A percentile compares a stretch with the other conserved stretches of the same genome.
Conservation (phyloP, 305 asterid genomes). For the Salvia sclarea region DNA sequence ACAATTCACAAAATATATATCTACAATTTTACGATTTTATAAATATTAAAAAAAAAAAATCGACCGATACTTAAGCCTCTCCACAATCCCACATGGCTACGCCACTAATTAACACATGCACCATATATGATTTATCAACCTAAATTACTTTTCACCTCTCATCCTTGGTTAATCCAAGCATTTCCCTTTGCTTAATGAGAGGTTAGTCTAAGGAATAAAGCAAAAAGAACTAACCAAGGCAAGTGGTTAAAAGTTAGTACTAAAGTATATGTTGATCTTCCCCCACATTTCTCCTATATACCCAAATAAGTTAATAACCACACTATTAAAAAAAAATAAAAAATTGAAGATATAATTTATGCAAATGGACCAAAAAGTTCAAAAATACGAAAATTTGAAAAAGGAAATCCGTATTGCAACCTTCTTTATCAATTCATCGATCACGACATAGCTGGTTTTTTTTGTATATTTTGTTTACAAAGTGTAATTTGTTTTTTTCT, state of each 20-base stretch:
- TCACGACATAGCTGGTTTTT: neutral
- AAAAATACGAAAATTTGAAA: neutral
- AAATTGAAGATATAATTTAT: neutral
- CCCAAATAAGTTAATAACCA: constrained; percentile 6
- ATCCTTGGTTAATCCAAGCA: constrained; percentile 42
- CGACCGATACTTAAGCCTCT: too few relatives aligned
- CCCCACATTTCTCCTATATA: constrained; percentile 20
- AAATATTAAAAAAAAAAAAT: too few relatives aligned
- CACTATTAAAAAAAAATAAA: neutral
- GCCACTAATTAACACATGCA: too few relatives aligned
- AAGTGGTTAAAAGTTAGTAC: constrained; percentile 44
- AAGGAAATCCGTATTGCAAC: neutral
- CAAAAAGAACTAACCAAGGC: constrained; percentile 38
- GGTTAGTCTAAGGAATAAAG: constrained; percentile 56
- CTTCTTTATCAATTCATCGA: neutral
- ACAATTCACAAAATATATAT: too few relatives aligned
- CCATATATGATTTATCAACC: neutral
- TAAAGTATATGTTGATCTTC: constrained; percentile 33
- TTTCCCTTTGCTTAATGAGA: constrained; percentile 59
- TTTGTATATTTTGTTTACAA: neutral
- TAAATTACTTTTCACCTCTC: neutral
- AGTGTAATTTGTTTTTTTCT: neutral
- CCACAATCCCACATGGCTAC: too few relatives aligned
- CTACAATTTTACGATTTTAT: too few relatives aligned
- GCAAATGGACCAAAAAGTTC: neutral